Evolutionary conservation across 1,284 basidiomycete genomes (phyloP).

Genomic region (Schizophyllum amplum): DNA sequence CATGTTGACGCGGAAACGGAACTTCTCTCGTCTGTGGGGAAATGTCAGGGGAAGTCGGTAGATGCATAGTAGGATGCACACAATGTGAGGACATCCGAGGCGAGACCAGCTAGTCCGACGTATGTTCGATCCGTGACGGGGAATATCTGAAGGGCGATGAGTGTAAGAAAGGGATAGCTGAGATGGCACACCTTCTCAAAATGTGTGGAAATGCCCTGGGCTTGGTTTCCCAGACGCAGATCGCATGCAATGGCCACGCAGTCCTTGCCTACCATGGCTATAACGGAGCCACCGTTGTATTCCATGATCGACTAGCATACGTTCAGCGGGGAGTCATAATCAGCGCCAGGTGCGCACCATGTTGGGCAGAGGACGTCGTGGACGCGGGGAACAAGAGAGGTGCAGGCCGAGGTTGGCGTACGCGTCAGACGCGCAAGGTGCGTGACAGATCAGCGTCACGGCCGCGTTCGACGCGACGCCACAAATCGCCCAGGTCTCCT

Average conservation of each 20-base stretch:
- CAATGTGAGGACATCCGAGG: slow-evolving; percentile 90
- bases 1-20: slow-evolving; percentile 96
- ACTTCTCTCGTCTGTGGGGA: slow-evolving; percentile 64
- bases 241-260: slow-evolving; percentile 99
- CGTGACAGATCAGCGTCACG: neutral
- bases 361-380: slow-evolving; percentile 15
- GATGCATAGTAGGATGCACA: slow-evolving; percentile 30
- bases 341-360: slow-evolving; percentile 28
- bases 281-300: slow-evolving; percentile 92
- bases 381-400: neutral
- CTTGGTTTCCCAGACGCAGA: slow-evolving; percentile 86
- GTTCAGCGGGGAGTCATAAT: slow-evolving; percentile 8
- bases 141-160: slow-evolving; percentile 62
- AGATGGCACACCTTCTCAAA: slow-evolving; percentile 77
- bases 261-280: slow-evolving; percentile 98
- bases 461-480: neutral
- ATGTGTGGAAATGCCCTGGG: slow-evolving; percentile 83
- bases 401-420: neutral
- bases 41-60: slow-evolving; percentile 4
- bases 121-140: slow-evolving; percentile 91
- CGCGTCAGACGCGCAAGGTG: neutral
- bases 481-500: neutral
- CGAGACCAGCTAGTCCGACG: slow-evolving; percentile 89
- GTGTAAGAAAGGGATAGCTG: neutral
- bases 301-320: slow-evolving; percentile 69